Evolutionary conservation across 768 basidiomycete genomes (phyloP).

Genomic region (Daedalea quercina): DNA sequence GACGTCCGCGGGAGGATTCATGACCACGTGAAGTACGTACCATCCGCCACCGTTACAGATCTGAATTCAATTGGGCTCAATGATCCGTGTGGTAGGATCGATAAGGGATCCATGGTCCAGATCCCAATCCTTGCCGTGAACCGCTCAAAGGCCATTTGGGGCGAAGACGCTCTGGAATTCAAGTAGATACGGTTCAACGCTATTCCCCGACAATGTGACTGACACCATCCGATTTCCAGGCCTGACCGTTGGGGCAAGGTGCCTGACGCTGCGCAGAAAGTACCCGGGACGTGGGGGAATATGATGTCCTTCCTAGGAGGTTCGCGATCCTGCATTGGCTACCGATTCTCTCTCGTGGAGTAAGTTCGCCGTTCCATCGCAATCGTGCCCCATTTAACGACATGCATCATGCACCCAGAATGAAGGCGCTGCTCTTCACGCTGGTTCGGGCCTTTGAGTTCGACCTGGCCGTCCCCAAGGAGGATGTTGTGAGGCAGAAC

Average conservation of each 20-base stretch:
- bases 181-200: constrained; percentile 28
- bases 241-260: constrained; percentile 54
- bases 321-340: constrained; percentile 59
- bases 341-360: constrained; percentile 57
- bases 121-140: constrained; percentile 54
- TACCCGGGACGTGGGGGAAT: constrained; percentile 60
- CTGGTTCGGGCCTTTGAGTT: constrained; percentile 25
- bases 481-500: constrained; percentile 13
- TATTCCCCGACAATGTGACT: neutral
- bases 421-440: constrained; percentile 25
- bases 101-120: constrained; percentile 24
- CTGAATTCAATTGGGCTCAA: neutral
- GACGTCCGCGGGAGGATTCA: constrained; percentile 12
- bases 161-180: constrained; percentile 54
- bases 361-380: constrained; percentile 22
- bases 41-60: neutral
- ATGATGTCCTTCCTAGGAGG: constrained; percentile 59
- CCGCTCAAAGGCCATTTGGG: constrained; percentile 48
- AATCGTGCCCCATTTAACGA: too few species aligned
- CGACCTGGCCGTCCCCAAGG: constrained; percentile 19
- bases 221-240: constrained; percentile 25
- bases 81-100: neutral
- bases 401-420: constrained; percentile 7
- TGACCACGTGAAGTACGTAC: constrained; percentile 24
- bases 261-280: constrained; percentile 34